These are phyloP conservation scores for Pichia paraexigua DNA, from an alignment of 805 yeast species.

Conservation along the genomic window DNA sequence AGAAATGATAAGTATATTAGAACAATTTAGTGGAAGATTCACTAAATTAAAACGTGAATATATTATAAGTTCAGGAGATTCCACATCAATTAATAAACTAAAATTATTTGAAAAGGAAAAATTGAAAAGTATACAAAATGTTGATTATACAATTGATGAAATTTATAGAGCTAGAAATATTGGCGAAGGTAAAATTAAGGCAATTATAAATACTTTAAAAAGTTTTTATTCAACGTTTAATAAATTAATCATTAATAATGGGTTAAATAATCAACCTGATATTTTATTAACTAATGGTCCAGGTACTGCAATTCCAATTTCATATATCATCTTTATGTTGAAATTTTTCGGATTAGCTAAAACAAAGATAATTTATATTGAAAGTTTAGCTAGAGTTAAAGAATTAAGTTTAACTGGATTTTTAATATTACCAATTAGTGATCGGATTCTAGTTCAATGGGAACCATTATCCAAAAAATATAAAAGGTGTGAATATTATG, in stretches of 20 bases:
- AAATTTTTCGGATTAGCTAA: conserved; percentile 38
- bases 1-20: conserved; percentile 74
- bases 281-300: conserved; percentile 60
- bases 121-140: conserved; percentile 7
- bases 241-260: conserved; percentile 5
- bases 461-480: conserved; percentile 43
- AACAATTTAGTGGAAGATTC: conserved; percentile 25
- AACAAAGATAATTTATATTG: conserved; percentile 69
- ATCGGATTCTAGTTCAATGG: conserved; percentile 91
- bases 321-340: conserved; percentile 45
- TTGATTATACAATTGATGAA: conserved; percentile 20
- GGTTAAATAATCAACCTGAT: conserved; percentile 19
- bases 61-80: conserved; percentile 37
- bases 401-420: conserved; percentile 70
- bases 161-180: conserved; percentile 33
- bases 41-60: conserved; percentile 21
- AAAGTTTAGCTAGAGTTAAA: conserved; percentile 77
- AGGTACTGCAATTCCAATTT: conserved; percentile 69
- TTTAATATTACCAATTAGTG: conserved; percentile 60
- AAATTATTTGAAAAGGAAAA: conserved; percentile 28
- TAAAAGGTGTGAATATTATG: conserved; percentile 63
- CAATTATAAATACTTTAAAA: conserved; percentile 26
- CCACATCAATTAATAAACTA: conserved; percentile 36
- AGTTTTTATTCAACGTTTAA: conserved; percentile 24
- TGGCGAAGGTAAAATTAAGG: conserved; percentile 28